Evolutionary conservation across 108 stramenopile species (phyloP), one percentile per base, ranked within the genome.

Genomic region (Pseudonitzschia delicatissima): DNA sequence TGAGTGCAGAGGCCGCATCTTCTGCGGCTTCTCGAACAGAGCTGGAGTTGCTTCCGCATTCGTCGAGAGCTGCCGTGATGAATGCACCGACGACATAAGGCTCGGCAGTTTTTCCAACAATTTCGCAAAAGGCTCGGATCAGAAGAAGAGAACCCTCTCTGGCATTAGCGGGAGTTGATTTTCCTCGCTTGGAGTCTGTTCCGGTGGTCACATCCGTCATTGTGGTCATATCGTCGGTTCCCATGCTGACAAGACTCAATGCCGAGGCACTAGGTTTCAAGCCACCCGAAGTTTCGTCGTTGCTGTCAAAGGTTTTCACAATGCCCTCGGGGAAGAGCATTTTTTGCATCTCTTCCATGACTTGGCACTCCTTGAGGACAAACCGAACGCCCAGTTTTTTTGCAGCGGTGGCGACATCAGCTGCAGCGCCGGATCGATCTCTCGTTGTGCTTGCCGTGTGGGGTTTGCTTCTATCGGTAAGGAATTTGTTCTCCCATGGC

Each of bases 41-140:
- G 17, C 77, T 71, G 5, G 87, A 83, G 50, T 74, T 71, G 62
- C 81, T 83, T 2, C 82, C 87, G 58, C 88, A 90, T 71, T 90
- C 88, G 67, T 95, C 90, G 62, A 95, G 66, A 20, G 91, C 83
- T 11, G 87, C 86, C 5, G 87, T 88, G 37, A 95, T 66, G 53
- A 95, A 76, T 17, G 88, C 87, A 2, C 77, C 77, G 27, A 93
- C 85, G 27, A 91, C 84, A 68, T 73, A 95, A 5, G 94, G 90
- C 65, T 95, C 94, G 12, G 76, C 68, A n/a, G 66, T 42, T 27
- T 66, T 77, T 21, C 83, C 81, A 18, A 89, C 77, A 28, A 81
- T 73, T 65, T 91, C 86, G 57, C 88, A 89, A n/a, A 95, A 68
- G 13, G 89, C 94, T 45, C 91, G 85, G 26, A 91, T 68, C 26